phyloP scores from a whole-genome alignment of 768 basidiomycete genomes.

The Galerina sulciceps region DNA sequence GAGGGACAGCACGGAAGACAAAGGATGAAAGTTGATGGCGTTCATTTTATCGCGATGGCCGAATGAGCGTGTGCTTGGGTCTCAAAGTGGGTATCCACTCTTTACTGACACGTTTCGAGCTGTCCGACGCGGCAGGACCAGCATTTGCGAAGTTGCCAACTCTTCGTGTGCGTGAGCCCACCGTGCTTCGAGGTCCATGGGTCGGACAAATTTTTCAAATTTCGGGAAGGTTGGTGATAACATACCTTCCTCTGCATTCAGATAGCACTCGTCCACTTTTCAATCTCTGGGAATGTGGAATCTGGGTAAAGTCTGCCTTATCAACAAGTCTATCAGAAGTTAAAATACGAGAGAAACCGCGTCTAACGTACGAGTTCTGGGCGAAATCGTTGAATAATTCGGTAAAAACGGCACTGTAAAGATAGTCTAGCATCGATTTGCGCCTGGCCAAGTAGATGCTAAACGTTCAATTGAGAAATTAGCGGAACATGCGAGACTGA shows the following conservation, averaged over 20 bases:
- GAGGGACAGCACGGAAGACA: conserved; percentile 82
- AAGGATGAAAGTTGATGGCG: conserved; percentile 83
- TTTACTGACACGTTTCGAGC: too few species aligned
- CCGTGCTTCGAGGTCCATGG: conserved; percentile 92
- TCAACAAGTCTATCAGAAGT: conserved; percentile 26
- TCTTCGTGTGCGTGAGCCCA: conserved; percentile 81
- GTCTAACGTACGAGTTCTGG: conserved; percentile 31
- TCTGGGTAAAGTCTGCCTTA: conserved; percentile 69
- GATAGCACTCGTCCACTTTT: conserved; percentile 98
- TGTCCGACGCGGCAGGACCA: conserved; percentile 54
- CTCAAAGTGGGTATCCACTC: conserved; percentile 92
- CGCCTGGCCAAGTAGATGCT: conserved; percentile 33
- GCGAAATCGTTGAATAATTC: conserved; percentile 57
- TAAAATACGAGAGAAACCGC: background rate
- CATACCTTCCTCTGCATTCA: conserved; percentile 91
- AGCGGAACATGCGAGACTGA: too few species aligned
- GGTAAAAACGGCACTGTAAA: conserved; percentile 67
- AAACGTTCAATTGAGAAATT: too few species aligned
- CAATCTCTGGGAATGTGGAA: conserved; percentile 87
- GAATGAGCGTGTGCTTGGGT: conserved; percentile 74
- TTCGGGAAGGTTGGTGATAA: conserved; percentile 5
- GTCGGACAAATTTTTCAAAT: too few species aligned
- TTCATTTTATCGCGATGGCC: conserved; percentile 82
- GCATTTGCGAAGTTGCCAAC: conserved; percentile 45
- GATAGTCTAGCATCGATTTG: too few species aligned